Base-by-base conservation (phyloP, 257 asterid species). In the Solanum ossicruentum region DNA sequence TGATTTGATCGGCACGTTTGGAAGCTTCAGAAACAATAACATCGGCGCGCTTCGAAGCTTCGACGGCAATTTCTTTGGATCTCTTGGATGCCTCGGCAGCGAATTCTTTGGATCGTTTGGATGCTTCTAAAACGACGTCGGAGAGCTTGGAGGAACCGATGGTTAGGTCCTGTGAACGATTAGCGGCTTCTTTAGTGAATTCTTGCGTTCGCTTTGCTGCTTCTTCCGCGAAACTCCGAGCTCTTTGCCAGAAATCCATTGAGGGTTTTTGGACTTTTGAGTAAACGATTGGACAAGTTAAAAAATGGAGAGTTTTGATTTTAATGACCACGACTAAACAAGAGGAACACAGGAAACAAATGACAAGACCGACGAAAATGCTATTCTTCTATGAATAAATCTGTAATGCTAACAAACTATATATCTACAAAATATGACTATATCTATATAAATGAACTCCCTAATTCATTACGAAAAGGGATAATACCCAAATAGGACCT, bases 191-290 rank as follows among this genome's bases (percentile, higher is more conserved):
- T 85, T 85, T 93, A 11, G 97, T 89, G 80, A 95, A 89, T 88
- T 95, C 97, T 85, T 92, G 94, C 20, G 98, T 93, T 39, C 91
- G 92, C 89, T 92, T 93, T 43, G 98, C 97, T 39, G 98, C 96
- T 84, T 92, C 99, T 87, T 94, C 99, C 12, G 98, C 99, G 84
- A 95, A 90, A 88, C 81, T 86, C 72, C 98, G 92, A 84, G 99
- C 98, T 89, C 91, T 88, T 66, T 88, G 94, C 99, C 99, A 96
- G 88, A 96, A 89, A 90, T 96, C 98, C 99, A 96, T 95, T 69
- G 77, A 16, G 0, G 8, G 15, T 26, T 26, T 47, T 7, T 12
- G 56, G 56, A 73, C 12, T 47, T 47, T 13, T 3, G 36, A 77
- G 82, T 75, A 21, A 23, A 5, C 45, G 45, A 77, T 23, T 51